Evolutionary conservation across 169 alveolate genomes (phyloP), one percentile per base, ranked within the genome.

Genomic region (Plasmodium gonderi): DNA sequence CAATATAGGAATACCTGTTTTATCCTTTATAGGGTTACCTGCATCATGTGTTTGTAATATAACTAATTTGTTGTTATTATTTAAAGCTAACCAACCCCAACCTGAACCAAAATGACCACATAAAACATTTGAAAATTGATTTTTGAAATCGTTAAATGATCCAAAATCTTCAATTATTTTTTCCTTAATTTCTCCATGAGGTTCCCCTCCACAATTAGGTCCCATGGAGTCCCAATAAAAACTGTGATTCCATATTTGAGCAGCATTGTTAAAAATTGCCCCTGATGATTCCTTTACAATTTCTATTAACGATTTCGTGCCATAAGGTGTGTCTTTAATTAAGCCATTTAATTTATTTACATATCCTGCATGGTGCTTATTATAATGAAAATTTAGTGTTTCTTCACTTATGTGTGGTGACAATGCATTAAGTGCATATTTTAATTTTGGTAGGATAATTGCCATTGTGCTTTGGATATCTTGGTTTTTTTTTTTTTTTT

Each of bases 71-170:
- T 98, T 97, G 82, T 95, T 94, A 72, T 97, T 95, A 96, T 98
- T 97, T 91, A 96, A 96, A 31, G 98, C 99, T 45, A 99, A 96
- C 99, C 99, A 98, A 49, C 98, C 99, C 99, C 99, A 99, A 17
- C 99, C 99, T 65, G 99, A 97, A 20, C 99, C 99, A 92, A 98
- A 98, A 72, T 97, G 98, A n/a, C 98, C 98, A 20, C 96, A 94
- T n/a, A 98, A 97, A 33, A 95, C 90, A 67, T 94, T 87, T 26
- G 97, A 90, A 92, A 97, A 98, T 83, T 95, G 95, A 31, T 95
- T 96, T 93, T 96, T 96, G 94, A 98, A 98, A 42, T 92, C 76
- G 36, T 91, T 96, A 74, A 97, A 96, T 36, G 96, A 81, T 5
- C 99, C 99, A 96, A 97, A 98, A 47, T 97, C 95, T 65, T 95